A percentile compares a stretch with the other conserved stretches of the same genome.
These are phyloP conservation scores for Collariella sp. DNA, from an alignment of 495 filamentous ascomycete species.

Conservation along the genomic window DNA sequence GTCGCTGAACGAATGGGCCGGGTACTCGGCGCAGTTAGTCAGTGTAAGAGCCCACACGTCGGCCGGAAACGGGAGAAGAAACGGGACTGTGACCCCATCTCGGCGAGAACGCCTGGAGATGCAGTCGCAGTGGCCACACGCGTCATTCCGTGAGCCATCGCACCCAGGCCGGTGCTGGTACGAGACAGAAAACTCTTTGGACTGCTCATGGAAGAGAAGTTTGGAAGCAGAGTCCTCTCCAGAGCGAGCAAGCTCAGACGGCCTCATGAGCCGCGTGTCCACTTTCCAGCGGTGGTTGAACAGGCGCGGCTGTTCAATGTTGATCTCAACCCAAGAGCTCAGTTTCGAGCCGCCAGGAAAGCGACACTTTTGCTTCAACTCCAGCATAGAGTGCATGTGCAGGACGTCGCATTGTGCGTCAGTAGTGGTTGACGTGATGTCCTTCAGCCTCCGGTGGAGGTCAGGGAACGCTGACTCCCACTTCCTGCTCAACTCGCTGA, in stretches of 20 bases:
- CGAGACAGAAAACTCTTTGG: slow-evolving; percentile 26
- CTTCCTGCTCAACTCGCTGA: slow-evolving; percentile 31
- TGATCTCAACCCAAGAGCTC: slow-evolving; percentile 41
- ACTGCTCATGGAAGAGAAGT: slow-evolving; percentile 22
- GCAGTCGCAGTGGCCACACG: slow-evolving; percentile 27
- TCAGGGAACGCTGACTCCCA: slow-evolving; percentile 39
- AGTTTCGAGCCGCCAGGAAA: slow-evolving; percentile 42
- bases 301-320: slow-evolving; percentile 35
- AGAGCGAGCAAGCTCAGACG: slow-evolving; percentile 33
- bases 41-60: slow-evolving; percentile 41
- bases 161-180: slow-evolving; percentile 35
- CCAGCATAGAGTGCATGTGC: slow-evolving; percentile 42
- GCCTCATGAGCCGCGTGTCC: slow-evolving; percentile 40
- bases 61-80: slow-evolving; percentile 45
- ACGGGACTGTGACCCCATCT: slow-evolving; percentile 36
- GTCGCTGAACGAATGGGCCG: slow-evolving; percentile 25
- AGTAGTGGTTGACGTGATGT: slow-evolving; percentile 21
- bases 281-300: slow-evolving; percentile 43
- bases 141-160: slow-evolving; percentile 25
- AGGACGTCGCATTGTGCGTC: slow-evolving; percentile 43
- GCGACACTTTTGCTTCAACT: slow-evolving; percentile 36
- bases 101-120: slow-evolving; percentile 19
- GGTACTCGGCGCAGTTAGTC: slow-evolving; percentile 37
- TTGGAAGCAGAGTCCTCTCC: slow-evolving; percentile 25
- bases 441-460: slow-evolving; percentile 33